phyloP scores from a whole-genome alignment of 2,329 filamentous ascomycete genomes.

The Hawksworthiomyces lignivorus region DNA sequence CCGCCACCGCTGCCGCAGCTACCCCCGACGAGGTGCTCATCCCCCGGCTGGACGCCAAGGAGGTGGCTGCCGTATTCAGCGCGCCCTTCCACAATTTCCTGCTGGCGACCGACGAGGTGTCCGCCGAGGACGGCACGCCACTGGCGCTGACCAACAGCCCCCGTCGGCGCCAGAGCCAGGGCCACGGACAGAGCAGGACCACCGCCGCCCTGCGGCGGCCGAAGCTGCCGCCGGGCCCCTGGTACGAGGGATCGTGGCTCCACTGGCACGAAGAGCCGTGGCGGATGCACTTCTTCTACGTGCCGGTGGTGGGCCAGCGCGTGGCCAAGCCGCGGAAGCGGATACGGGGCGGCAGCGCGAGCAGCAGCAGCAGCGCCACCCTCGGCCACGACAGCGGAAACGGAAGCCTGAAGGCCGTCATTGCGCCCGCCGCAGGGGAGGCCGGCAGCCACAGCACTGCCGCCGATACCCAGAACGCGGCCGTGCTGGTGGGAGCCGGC shows the following conservation, averaged over 20 bases:
- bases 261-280: conserved; percentile 72
- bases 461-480: not conserved
- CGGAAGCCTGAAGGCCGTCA: too few species aligned
- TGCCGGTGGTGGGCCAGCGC: conserved; percentile 65
- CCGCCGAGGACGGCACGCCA: conserved; percentile 15
- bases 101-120: conserved; percentile 47
- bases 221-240: conserved; percentile 47
- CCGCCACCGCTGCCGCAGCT: conserved; percentile 16
- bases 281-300: conserved; percentile 86
- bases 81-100: conserved; percentile 84
- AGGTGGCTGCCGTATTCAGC: conserved; percentile 91
- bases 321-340: conserved; percentile 50
- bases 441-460: too few species aligned
- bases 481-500: conserved; percentile 15
- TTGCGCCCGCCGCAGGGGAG: too few species aligned
- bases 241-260: conserved; percentile 82
- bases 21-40: conserved; percentile 64
- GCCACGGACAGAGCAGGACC: conserved; percentile 19
- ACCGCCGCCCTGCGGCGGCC: conserved; percentile 7
- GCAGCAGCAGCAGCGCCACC: not conserved
- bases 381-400: too few species aligned
- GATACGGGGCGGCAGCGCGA: conserved; percentile 3
- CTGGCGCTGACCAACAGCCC: conserved; percentile 1
- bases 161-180: not conserved
- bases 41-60: conserved; percentile 75